Conservation (phyloP, 108 stramenopile species). For the Nannochloropsis granulata region DNA sequence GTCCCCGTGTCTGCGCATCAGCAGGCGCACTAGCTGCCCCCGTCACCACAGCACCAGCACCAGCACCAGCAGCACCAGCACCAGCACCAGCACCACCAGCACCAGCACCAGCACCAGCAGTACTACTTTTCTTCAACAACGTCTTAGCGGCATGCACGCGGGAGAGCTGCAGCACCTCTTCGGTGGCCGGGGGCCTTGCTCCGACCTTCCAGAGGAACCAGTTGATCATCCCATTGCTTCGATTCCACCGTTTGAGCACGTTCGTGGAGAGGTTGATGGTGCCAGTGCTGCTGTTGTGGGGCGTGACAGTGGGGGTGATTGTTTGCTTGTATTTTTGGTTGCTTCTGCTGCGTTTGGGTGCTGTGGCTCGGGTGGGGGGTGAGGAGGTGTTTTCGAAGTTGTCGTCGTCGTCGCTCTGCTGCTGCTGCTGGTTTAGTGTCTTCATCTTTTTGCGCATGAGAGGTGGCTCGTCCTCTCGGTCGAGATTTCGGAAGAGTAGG, state of each 20-base stretch:
- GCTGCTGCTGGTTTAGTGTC: background rate
- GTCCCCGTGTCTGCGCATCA: background rate
- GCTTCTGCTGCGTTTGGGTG: background rate
- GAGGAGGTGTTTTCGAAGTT: background rate
- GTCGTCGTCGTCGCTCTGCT: background rate
- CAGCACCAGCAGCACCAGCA: background rate
- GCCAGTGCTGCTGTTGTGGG: background rate
- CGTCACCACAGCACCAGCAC: background rate
- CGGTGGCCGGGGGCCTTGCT: background rate
- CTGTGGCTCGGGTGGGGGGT: background rate
- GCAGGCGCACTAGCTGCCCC: background rate
- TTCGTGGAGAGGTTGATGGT: background rate
- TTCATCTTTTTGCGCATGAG: too few species aligned
- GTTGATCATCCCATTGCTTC: background rate
- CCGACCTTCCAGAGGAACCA: background rate
- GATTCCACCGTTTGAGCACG: background rate
- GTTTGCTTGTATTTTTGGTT: too few species aligned
- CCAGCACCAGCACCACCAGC: background rate
- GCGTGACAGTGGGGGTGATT: background rate
- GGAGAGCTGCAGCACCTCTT: background rate
- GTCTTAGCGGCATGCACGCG: background rate
- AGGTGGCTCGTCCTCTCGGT: background rate
- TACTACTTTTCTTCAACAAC: background rate
- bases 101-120: background rate
- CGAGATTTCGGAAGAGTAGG: background rate